These are phyloP conservation scores for Oryza meridionalis DNA, from an alignment of 176 grass and related monocot genomes.

Conservation along the genomic window DNA sequence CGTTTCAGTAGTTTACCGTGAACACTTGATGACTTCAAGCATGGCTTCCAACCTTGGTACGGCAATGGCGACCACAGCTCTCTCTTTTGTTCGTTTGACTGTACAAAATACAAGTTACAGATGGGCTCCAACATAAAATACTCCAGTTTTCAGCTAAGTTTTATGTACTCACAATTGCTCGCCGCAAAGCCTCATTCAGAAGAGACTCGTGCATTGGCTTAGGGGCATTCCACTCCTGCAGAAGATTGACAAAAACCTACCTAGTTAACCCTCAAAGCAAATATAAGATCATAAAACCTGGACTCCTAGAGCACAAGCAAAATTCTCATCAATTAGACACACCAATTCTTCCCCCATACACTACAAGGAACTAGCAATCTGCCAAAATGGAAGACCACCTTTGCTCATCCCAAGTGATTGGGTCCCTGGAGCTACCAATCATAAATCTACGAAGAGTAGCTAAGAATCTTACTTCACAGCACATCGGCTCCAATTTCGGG, in stretches of 20 bases:
- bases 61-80: slow-evolving; percentile 76
- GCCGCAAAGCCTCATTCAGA: slow-evolving; percentile 60
- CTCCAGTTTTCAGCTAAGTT: slow-evolving; percentile 17
- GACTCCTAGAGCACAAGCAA: neutral
- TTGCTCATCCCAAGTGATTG: neutral
- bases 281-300: neutral
- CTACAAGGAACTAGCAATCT: neutral
- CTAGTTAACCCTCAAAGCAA: neutral
- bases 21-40: slow-evolving; percentile 46
- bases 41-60: slow-evolving; percentile 83
- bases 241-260: neutral
- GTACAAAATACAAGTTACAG: slow-evolving; percentile 31
- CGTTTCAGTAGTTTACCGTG: slow-evolving; percentile 54
- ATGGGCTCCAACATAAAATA: neutral
- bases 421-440: neutral
- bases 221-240: slow-evolving; percentile 91
- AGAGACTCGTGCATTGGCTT: slow-evolving; percentile 78
- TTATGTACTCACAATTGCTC: slow-evolving; percentile 55
- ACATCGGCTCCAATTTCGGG: slow-evolving; percentile 4
- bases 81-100: slow-evolving; percentile 66
- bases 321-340: neutral
- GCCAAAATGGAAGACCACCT: neutral
- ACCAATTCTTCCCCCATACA: neutral
- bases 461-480: neutral
- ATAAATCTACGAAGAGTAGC: neutral